Evolutionary conservation across 768 basidiomycete species (phyloP), one percentile per base, ranked within the genome.

Genomic region (Psilocybe cyanescens): DNA sequence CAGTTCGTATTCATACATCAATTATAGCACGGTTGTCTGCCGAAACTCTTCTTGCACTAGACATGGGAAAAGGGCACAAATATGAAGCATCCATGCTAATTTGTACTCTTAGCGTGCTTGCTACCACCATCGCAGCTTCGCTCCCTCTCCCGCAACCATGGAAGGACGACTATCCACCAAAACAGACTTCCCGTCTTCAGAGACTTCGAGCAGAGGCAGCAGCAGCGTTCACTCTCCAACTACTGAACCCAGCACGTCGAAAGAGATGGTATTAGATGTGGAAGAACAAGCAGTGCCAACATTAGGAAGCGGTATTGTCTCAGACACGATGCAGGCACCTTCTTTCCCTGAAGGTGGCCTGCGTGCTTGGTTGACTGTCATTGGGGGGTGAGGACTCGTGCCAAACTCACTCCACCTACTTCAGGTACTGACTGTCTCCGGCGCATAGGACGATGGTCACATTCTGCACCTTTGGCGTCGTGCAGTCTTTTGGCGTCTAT

Each of bases 401-500:
- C 11, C 11, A 44, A 44, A 39, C n/a, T 12, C 37, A 8, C 31
- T 24, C 2, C 24, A 24, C 24, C 24, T 24, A 24, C n/a, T 44
- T 33, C 58, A n/a, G 17, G 55, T 39, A 57, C 30, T 28, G 54
- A 54, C 49, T 47, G 39, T 58, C 31, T 30, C 39, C 17, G 44
- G 33, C 56, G 37, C 54, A 28, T 37, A 82, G 82, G 30, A 71
- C 70, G 7, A 74, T 83, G 69, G 72, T 79, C 9, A 70, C 78
- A 3, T 84, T 83, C 55, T 81, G 80, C 64, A 81, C 81, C 0
- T 82, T 84, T 62, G 82, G 83, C 6, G 75, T 78, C 4, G 78
- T 82, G 8, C 81, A 82, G 58, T 79, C 81, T 7, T 82, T 80
- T 62, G 79, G 79, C n/a, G 81, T 83, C 17, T 84, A 80, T 66